These are phyloP conservation scores for Phyllosticta citriasiana DNA, from an alignment of 2,329 filamentous ascomycete species.

Conservation along the genomic window DNA sequence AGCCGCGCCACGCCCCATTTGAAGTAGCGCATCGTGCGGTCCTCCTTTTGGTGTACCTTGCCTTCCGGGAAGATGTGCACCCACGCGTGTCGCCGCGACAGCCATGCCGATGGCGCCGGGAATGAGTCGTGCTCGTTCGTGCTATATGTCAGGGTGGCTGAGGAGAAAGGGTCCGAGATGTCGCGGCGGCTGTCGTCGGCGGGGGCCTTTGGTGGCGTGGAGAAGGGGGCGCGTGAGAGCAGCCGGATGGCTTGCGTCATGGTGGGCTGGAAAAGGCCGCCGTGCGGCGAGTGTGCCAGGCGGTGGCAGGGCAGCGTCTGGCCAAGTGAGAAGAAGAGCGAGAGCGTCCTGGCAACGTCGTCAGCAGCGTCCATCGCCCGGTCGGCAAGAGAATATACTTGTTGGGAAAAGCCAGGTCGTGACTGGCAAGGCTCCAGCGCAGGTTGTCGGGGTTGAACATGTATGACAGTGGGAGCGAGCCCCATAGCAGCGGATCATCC, in stretches of 20 bases:
- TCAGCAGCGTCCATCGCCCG: neutral
- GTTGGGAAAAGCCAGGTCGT: slow-evolving; percentile 91
- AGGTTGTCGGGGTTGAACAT: slow-evolving; percentile 62
- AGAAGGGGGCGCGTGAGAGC: slow-evolving; percentile 53
- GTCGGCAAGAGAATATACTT: slow-evolving; percentile 43
- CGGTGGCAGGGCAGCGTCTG: slow-evolving; percentile 89
- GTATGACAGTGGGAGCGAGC: slow-evolving; percentile 68
- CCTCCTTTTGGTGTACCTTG: slow-evolving; percentile 77
- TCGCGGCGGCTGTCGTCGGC: neutral
- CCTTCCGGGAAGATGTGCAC: slow-evolving; percentile 95
- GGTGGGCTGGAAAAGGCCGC: slow-evolving; percentile 83
- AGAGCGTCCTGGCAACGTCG: slow-evolving; percentile 43
- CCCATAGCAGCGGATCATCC: slow-evolving; percentile 93
- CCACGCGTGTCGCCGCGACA: slow-evolving; percentile 66
- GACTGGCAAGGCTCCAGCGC: slow-evolving; percentile 82
- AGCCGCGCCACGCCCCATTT: slow-evolving; percentile 93
- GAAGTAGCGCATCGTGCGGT: slow-evolving; percentile 82
- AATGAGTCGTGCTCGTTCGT: slow-evolving; percentile 59
- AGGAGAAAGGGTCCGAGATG: slow-evolving; percentile 46
- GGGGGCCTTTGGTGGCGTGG: slow-evolving; percentile 10
- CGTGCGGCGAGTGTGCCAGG: slow-evolving; percentile 62
- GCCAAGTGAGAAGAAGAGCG: slow-evolving; percentile 76
- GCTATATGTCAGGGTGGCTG: slow-evolving; percentile 46
- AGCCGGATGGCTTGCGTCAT: slow-evolving; percentile 77
- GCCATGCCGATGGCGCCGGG: slow-evolving; percentile 61